These are phyloP conservation scores for Scheffersomyces lignosus DNA, from an alignment of 805 yeast species.

Conservation along the genomic window DNA sequence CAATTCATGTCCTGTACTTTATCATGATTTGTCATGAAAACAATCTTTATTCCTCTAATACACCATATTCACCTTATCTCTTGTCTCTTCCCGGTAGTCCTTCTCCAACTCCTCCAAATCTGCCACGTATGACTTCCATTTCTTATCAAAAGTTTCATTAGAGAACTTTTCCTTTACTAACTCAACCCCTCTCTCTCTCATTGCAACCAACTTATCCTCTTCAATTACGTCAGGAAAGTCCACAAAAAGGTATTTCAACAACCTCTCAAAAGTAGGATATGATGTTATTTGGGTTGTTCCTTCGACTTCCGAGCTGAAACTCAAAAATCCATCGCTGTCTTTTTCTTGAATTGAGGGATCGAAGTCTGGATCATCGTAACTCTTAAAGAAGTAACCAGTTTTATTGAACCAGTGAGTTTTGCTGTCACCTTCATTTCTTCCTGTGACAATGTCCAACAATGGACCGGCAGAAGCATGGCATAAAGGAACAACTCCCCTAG, in stretches of 20 bases:
- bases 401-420: slow-evolving; percentile 35
- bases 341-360: slow-evolving; percentile 10
- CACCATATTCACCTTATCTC: slow-evolving; percentile 27
- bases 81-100: slow-evolving; percentile 23
- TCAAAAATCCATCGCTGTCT: slow-evolving; percentile 1
- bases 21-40: too few species aligned
- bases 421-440: slow-evolving; percentile 6
- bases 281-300: slow-evolving; percentile 6
- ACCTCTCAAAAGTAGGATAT: slow-evolving; percentile 51
- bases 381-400: slow-evolving; percentile 80
- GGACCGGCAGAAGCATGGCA: slow-evolving; percentile 98
- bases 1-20: too few species aligned
- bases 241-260: slow-evolving; percentile 45
- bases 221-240: slow-evolving; percentile 25
- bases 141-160: slow-evolving; percentile 52
- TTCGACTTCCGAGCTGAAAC: slow-evolving; percentile 6
- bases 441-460: slow-evolving; percentile 71
- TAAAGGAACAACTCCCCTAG: slow-evolving; percentile 82
- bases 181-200: slow-evolving; percentile 48
- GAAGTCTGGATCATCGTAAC: slow-evolving; percentile 71
- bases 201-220: slow-evolving; percentile 34
- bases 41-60: too few species aligned
- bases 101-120: slow-evolving; percentile 22
- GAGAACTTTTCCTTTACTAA: slow-evolving; percentile 56
- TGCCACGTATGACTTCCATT: slow-evolving; percentile 46